Percentiles rank a stretch among this genome's conserved stretches.
These are phyloP conservation scores for Zizania latifolia DNA, from an alignment of 176 grass and related monocot species.

Conservation along the genomic window DNA sequence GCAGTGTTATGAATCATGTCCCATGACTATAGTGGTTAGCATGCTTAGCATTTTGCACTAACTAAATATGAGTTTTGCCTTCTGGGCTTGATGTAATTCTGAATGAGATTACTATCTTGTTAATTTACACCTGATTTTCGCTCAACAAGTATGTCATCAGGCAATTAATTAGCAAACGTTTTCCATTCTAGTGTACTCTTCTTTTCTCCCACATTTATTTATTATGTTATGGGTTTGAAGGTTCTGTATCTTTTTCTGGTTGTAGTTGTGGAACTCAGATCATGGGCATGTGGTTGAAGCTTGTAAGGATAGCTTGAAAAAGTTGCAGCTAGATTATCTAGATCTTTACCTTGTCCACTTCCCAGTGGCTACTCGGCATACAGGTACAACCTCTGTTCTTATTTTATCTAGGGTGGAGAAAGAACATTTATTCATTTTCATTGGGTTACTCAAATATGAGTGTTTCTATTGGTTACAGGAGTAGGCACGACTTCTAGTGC, in stretches of 20 bases:
- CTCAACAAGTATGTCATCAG: background rate
- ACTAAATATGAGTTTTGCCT: background rate
- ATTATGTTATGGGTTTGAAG: background rate
- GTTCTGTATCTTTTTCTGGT: background rate
- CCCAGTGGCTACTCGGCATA: constrained; percentile 69
- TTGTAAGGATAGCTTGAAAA: constrained; percentile 81
- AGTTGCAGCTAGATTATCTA: constrained; percentile 68
- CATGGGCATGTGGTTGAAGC: constrained; percentile 77
- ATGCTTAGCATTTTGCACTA: background rate
- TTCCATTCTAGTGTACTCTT: background rate
- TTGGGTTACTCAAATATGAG: background rate
- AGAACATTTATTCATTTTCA: background rate
- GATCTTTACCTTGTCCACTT: constrained; percentile 85
- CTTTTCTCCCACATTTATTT: background rate
- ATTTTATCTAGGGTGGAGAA: background rate
- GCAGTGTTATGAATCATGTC: background rate
- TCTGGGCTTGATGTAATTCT: background rate
- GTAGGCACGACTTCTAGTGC: constrained; percentile 72
- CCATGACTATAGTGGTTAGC: background rate
- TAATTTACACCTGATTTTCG: background rate
- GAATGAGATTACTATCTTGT: background rate
- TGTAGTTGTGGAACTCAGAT: constrained; percentile 85
- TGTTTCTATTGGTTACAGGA: constrained; percentile 31
- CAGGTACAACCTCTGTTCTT: constrained; percentile 37
- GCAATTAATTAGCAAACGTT: background rate